Base-by-base conservation (phyloP, 202 grass and related monocot species). In the Panicum hallii region DNA sequence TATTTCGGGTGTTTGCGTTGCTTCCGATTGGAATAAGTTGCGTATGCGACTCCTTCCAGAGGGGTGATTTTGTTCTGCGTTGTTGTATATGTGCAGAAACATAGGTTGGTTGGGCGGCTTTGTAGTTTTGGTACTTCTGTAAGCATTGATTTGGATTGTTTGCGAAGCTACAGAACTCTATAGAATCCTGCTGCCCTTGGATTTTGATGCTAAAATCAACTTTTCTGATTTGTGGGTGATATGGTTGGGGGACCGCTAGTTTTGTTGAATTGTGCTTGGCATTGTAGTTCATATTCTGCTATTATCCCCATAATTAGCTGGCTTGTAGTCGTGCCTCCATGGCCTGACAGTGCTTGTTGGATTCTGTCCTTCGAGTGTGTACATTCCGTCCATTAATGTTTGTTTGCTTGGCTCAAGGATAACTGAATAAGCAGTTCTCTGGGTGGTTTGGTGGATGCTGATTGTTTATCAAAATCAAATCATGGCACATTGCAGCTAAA, bases 1-100 rank as follows among this genome's bases (percentile, higher is more conserved):
- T 3, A 7, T 42, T 58, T 53, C 0, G 22, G 38, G 5, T 0
- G 13, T 28, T 57, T 14, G 60, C 14, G 40, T 34, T n/a, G 40
- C 49, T 63, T 55, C 13, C 38, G 23, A 78, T 60, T 12, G 45
- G 63, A 88, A 78, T 83, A 56, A 20, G 80, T 17, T n/a, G 50
- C 58, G 26, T 26, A 26, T 26, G 26, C 26, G 26, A 26, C 26
- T 26, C 26, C 26, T 26, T 26, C 26, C 26, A 26, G 26, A 26
- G 26, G 26, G 26, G 26, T 0, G 26, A 26, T 26, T 26, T 26
- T 26, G 26, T 26, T 26, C 26, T 26, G 26, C 48, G 8, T 34
- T 53, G 49, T 9, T 70, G n/a, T 30, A 46, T 36, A 23, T 22
- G 22, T 57, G 17, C 6, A 61, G 23, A 68, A 34, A 19, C 50